These are phyloP conservation scores for Anacardium occidentale DNA, from an alignment of 345 rosid genomes.

Conservation along the genomic window DNA sequence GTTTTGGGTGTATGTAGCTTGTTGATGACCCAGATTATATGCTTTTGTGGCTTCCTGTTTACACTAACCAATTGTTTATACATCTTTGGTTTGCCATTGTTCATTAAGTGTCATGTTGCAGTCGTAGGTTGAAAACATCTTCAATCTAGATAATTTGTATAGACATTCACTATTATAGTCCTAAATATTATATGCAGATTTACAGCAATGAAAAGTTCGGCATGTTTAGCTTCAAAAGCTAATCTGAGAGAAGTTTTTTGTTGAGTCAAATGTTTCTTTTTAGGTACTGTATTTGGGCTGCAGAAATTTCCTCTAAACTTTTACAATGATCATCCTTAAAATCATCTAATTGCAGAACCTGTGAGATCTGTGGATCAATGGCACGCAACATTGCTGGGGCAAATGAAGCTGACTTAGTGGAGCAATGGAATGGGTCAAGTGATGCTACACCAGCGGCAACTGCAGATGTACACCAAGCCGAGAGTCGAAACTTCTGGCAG, in stretches of 20 bases:
- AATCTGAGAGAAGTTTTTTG: not conserved
- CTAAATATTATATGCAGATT: not conserved
- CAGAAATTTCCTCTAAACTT: too few relatives aligned
- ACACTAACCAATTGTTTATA: not conserved
- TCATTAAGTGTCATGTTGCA: not conserved
- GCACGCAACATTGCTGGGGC: constrained; percentile 64
- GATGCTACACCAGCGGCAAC: constrained; percentile 37
- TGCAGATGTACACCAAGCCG: constrained; percentile 28
- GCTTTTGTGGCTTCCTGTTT: not conserved
- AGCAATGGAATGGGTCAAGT: constrained; percentile 43
- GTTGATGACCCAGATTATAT: not conserved
- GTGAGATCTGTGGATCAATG: constrained; percentile 90
- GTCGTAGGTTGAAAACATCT: not conserved
- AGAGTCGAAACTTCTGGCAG: constrained; percentile 64
- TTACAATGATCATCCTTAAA: not conserved
- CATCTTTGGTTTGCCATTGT: not conserved
- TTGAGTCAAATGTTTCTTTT: too few relatives aligned
- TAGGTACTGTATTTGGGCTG: too few relatives aligned
- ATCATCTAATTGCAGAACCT: constrained; percentile 52
- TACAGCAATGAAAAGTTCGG: not conserved
- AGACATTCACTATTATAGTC: not conserved
- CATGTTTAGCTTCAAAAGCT: not conserved
- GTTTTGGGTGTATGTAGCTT: not conserved
- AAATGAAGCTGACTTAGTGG: constrained; percentile 46
- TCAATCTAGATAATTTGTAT: not conserved